Conservation (phyloP, 805 yeast species). For the Komagataella pastoris region DNA sequence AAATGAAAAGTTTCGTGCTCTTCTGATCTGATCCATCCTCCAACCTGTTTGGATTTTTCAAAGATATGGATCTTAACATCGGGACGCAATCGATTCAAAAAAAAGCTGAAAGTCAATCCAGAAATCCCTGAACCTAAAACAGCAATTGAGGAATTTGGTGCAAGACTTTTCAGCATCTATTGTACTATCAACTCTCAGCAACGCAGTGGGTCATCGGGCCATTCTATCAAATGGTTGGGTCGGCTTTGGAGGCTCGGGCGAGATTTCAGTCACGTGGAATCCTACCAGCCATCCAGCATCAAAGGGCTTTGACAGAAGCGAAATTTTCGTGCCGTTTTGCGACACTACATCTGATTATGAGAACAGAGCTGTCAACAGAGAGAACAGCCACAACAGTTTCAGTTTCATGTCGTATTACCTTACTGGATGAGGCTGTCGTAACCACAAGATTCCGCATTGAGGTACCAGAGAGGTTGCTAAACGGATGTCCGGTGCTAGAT, state of each 20-base stretch:
- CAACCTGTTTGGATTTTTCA: slow-evolving; percentile 42
- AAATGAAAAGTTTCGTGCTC: slow-evolving; percentile 19
- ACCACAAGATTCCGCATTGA: background rate
- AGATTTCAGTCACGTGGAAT: background rate
- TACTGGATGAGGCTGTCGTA: background rate
- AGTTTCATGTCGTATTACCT: background rate
- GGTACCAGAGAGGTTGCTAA: background rate
- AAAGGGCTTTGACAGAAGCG: background rate
- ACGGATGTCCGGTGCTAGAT: background rate
- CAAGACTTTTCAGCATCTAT: background rate
- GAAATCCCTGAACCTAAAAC: slow-evolving; percentile 85
- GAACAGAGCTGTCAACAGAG: background rate
- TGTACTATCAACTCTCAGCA: background rate
- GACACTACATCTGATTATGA: background rate
- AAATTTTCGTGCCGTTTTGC: background rate
- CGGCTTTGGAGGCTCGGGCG: background rate
- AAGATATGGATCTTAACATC: slow-evolving; percentile 52
- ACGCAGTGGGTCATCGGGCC: background rate
- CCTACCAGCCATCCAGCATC: background rate
- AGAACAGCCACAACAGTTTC: background rate
- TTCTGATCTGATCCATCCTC: slow-evolving; percentile 70
- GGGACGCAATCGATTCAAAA: slow-evolving; percentile 59
- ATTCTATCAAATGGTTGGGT: background rate
- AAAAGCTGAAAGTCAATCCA: slow-evolving; percentile 65
- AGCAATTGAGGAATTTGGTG: slow-evolving; percentile 28